These are phyloP conservation scores for Diaporthe batatas DNA, from an alignment of 2,329 filamentous ascomycete genomes.

Conservation along the genomic window DNA sequence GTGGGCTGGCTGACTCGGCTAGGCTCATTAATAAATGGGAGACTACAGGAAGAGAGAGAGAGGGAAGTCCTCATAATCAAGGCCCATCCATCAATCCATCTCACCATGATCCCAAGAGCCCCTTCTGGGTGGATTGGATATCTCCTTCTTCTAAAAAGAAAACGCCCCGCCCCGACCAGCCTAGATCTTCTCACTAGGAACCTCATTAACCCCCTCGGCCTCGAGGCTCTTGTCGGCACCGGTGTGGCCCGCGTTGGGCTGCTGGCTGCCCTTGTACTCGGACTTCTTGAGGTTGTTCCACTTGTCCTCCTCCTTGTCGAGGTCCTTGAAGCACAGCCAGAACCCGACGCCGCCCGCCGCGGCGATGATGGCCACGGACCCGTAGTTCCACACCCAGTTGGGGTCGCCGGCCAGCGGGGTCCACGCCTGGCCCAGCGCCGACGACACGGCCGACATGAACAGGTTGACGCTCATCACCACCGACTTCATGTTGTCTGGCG, in stretches of 20 bases:
- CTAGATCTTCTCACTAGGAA: conserved; percentile 36
- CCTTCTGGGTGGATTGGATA: too few relatives aligned
- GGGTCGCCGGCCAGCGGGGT: conserved; percentile 73
- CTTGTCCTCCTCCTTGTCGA: conserved; percentile 70
- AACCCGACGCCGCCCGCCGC: conserved; percentile 73
- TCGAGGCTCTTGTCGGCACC: conserved; percentile 26
- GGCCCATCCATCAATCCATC: too few relatives aligned
- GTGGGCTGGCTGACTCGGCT: too few relatives aligned
- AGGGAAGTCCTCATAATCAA: too few relatives aligned
- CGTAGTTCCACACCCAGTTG: conserved; percentile 80
- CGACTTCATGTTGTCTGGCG: conserved; percentile 83
- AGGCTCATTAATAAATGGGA: too few relatives aligned
- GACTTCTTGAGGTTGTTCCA: conserved; percentile 48
- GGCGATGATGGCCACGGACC: conserved; percentile 71
- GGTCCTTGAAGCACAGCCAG: conserved; percentile 70
- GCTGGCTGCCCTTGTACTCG: conserved; percentile 52
- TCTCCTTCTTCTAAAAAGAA: too few relatives aligned
- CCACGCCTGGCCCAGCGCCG: conserved; percentile 78
- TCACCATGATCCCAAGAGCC: too few relatives aligned
- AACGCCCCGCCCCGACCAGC: too few relatives aligned
- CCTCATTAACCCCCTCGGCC: neutral
- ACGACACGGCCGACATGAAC: conserved; percentile 77
- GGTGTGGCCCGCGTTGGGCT: conserved; percentile 50
- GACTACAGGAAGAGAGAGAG: too few relatives aligned
- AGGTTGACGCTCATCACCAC: conserved; percentile 79